Base-by-base conservation (phyloP, 495 filamentous ascomycete genomes). In the Penicillium coprophilum region DNA sequence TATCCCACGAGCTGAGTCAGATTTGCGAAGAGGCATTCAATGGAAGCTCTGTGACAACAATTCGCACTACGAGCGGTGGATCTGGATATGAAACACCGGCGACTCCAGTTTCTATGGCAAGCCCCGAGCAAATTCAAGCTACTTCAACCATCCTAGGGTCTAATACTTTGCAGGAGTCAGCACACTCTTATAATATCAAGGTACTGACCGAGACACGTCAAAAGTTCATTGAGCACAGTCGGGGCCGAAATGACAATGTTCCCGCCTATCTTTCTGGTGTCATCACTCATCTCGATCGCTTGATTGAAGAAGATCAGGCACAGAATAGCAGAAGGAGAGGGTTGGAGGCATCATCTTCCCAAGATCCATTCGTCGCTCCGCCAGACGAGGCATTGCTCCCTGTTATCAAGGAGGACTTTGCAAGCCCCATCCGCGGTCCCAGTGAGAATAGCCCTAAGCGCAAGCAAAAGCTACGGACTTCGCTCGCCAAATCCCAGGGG, bases 21-120 rank as follows among this genome's bases (percentile, higher is more conserved):
- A 81, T 86, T n/a, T 87, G 84, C 59, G 85, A 88, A 57, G 90
- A 91, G 59, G 91, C 91, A 1, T 97, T 96, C 71, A 91, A 90
- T 60, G 82, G 85, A 23, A 85, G 82, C 32, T 85, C 86, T 0
- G 64, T 87, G 0, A 74, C 80, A 2, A 82, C 78, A 3, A 72
- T 64, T 11, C 71, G 76, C 9, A 71, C 77, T 4, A 71, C 69
- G 9, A 79, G 74, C 20, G 77, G 73, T 28, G 76, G 64, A 30
- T 64, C 59, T n/a, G 70, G 77, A 17, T 56, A 63, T 68, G 81
- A 67, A 53, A 85, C 84, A 10, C 85, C 84, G 20, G 74, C 79
- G 1, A 79, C 80, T 8, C 76, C 79, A 2, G 65, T 80, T 1
- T 80, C 79, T 10, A 68, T 80, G 13, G 56, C 63, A 3, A 71